Percentiles rank a stretch among this genome's conserved stretches.
Conservation (phyloP, 371 early-diverging fungal species). For the Apophysomyces variabilis region DNA sequence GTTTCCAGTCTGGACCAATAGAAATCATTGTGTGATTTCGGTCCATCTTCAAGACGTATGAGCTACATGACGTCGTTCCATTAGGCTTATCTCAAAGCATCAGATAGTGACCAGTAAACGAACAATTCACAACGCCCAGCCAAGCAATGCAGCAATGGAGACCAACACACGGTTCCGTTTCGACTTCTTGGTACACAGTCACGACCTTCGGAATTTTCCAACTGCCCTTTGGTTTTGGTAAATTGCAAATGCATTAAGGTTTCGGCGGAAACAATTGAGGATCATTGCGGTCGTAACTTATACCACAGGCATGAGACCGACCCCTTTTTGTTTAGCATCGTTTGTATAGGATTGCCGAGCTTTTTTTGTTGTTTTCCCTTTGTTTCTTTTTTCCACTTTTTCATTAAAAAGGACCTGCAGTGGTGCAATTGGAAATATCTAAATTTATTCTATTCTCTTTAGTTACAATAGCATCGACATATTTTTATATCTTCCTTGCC, state of each 20-base stretch:
- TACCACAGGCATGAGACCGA: constrained; percentile 6
- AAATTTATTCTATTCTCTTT: neutral
- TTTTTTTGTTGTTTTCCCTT: neutral
- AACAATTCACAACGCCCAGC: too few relatives aligned
- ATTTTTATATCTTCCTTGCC: neutral
- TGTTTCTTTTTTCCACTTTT: neutral
- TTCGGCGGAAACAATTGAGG: constrained; percentile 12
- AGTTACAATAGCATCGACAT: constrained; percentile 8
- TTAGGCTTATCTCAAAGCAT: too few relatives aligned
- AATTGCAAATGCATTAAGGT: neutral
- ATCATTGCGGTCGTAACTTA: constrained; percentile 10
- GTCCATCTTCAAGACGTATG: too few relatives aligned
- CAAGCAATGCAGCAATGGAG: neutral
- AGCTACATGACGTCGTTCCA: too few relatives aligned
- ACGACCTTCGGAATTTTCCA: too few relatives aligned
- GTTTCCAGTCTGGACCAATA: too few relatives aligned
- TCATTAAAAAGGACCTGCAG: constrained; percentile 2
- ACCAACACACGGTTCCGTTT: neutral
- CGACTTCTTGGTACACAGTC: too few relatives aligned
- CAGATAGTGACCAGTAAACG: too few relatives aligned
- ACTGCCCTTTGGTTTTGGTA: neutral
- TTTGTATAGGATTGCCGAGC: constrained; percentile 8
- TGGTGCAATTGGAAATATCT: constrained; percentile 6
- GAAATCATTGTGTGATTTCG: too few relatives aligned
- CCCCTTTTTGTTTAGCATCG: constrained; percentile 5